Evolutionary conservation across 352 stramenopile species (phyloP).

Genomic region (Globisporangium takayamanum): DNA sequence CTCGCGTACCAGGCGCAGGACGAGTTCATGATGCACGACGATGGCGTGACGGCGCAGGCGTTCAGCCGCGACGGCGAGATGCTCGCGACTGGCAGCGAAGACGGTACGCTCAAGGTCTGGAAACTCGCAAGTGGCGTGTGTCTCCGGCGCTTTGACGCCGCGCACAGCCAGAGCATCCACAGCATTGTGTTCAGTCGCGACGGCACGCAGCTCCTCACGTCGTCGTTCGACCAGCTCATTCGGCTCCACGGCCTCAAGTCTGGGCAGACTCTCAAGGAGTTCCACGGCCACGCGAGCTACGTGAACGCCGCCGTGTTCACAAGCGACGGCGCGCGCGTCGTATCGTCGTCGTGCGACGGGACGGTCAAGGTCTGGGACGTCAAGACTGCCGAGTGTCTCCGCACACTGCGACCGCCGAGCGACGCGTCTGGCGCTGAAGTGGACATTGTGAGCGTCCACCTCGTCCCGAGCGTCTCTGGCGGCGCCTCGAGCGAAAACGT

Average conservation of each 20-base stretch:
- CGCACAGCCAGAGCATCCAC: constrained; percentile 74
- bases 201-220: constrained; percentile 87
- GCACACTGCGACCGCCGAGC: constrained; percentile 63
- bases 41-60: constrained; percentile 78
- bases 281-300: constrained; percentile 89
- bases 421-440: constrained; percentile 50
- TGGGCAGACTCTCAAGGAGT: constrained; percentile 91
- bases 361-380: constrained; percentile 89
- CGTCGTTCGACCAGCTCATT: constrained; percentile 83
- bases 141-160: constrained; percentile 84
- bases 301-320: constrained; percentile 88
- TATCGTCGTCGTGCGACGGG: constrained; percentile 89
- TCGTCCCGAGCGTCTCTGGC: constrained; percentile 45
- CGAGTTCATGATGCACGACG: constrained; percentile 92
- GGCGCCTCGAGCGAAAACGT: constrained; percentile 41
- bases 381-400: constrained; percentile 77
- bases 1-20: constrained; percentile 90
- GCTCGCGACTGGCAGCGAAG: constrained; percentile 82
- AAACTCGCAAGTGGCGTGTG: constrained; percentile 87
- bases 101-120: constrained; percentile 91
- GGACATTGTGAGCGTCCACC: constrained; percentile 64
- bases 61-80: constrained; percentile 85
- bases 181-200: constrained; percentile 89
- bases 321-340: constrained; percentile 54
- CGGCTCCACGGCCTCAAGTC: constrained; percentile 93